Evolutionary conservation across 1,139 yeast species (phyloP).

Genomic region (Yamadazyma oceani): DNA sequence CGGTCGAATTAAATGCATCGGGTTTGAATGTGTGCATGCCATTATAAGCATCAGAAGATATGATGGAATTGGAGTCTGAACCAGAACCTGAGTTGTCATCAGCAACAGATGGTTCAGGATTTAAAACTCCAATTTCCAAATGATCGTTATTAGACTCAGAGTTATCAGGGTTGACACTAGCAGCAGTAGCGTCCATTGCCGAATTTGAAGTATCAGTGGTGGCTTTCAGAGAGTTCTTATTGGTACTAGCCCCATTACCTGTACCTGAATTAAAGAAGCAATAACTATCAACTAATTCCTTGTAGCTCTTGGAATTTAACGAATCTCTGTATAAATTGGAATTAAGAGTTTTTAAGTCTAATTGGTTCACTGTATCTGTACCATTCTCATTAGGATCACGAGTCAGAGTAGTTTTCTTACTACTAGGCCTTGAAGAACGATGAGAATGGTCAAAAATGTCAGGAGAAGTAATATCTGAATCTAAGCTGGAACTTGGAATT

Average conservation of each 20-base stretch:
- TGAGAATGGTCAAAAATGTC: constrained; percentile 4
- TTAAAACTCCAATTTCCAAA: no score
- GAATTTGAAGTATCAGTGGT: no score
- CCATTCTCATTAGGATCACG: constrained; percentile 8
- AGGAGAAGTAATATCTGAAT: constrained; percentile 7
- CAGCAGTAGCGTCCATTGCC: background rate
- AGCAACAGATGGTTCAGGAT: background rate
- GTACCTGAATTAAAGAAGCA: constrained; percentile 51
- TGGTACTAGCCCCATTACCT: background rate
- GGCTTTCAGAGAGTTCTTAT: no score
- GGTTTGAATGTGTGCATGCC: background rate
- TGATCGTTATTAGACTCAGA: no score
- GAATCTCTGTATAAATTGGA: constrained; percentile 9
- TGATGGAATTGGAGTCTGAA: constrained; percentile 4
- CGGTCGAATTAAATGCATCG: constrained; percentile 6
- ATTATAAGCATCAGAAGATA: background rate
- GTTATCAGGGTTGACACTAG: background rate
- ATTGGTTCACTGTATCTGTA: constrained; percentile 5
- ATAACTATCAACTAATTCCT: constrained; percentile 67
- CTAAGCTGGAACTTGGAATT: background rate
- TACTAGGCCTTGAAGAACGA: constrained; percentile 1
- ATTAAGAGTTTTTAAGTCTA: constrained; percentile 11
- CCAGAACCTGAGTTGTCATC: background rate
- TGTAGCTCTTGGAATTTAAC: constrained; percentile 61
- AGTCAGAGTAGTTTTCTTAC: constrained; percentile 3